These are phyloP conservation scores for Ochromonas danica DNA, from an alignment of 108 stramenopile genomes.

Conservation along the genomic window DNA sequence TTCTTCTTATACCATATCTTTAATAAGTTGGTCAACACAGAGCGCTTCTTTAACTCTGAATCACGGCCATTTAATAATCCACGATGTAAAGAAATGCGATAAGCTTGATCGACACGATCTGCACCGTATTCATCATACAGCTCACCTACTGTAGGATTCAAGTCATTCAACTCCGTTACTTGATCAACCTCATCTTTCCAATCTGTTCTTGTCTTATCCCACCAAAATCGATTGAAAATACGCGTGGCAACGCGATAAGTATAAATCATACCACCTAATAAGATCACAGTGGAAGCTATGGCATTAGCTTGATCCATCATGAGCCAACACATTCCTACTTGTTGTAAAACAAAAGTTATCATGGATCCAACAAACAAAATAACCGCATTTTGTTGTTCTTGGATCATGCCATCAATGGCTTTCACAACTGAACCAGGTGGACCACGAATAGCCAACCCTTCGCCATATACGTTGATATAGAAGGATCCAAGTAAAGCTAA, in stretches of 20 bases:
- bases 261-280: neutral
- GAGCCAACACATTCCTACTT: neutral
- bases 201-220: neutral
- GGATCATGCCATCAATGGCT: slow-evolving; percentile 30
- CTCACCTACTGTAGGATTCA: neutral
- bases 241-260: neutral
- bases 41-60: neutral
- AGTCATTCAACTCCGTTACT: neutral
- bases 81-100: neutral
- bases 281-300: neutral
- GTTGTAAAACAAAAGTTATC: neutral
- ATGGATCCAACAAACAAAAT: neutral
- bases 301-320: slow-evolving; percentile 1
- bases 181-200: neutral
- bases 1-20: neutral
- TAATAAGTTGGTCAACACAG: neutral
- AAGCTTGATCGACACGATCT: neutral
- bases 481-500: neutral
- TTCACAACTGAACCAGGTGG: slow-evolving; percentile 24
- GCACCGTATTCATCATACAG: neutral
- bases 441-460: slow-evolving; percentile 21
- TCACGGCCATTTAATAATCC: neutral
- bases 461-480: neutral
- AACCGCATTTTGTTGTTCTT: slow-evolving; percentile 5
- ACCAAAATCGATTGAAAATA: neutral